Evolutionary conservation across 371 early-diverging fungal genomes (phyloP), one percentile per base, ranked within the genome.

Genomic region (Mucor lusitanicus): DNA sequence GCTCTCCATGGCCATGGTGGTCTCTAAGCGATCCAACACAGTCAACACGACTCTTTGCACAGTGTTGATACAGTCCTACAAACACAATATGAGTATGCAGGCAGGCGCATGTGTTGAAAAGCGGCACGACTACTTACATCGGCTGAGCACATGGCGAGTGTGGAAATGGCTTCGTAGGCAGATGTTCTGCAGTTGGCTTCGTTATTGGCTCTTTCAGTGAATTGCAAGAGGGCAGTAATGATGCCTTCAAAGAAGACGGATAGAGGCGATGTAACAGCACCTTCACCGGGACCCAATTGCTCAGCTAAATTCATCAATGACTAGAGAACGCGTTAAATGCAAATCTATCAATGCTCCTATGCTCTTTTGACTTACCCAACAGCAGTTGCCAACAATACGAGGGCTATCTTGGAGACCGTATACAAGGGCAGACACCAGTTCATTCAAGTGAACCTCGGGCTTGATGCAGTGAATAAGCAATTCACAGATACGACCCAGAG

Each of bases 141-240:
- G 59, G 95, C 87, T 33, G 88, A 87, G 35, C 83, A 80, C 72
- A 82, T 81, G 27, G 91, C 88, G 46, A 97, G 79, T 4, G 90
- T 85, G 3, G 94, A 89, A 71, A 97, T 88, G 27, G 97, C 94
- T 78, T 97, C 97, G 75, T 97, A 97, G 11, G 94, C 94, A 17
- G 96, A 92, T 0, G 95, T 93, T 69, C 94, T 88, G 56, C 94
- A 86, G 77, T 94, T 94, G 71, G 89, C 77, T 70, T 95, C 95
- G 67, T 90, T 88, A 56, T 81, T 75, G 15, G 71, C 76, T 59
- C 86, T 79, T 28, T 91, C 93, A 35, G 94, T 91, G 59, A 90
- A 88, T 72, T 84, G 83, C 76, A 95, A 79, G 32, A 97, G 85
- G 15, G 92, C 90, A 9, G 80, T 79, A 35, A 95, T 72, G 42